Percentiles rank a stretch among this genome's conserved stretches.
Conservation (phyloP, 2,329 filamentous ascomycete genomes). For the Aspergillus sp. region DNA sequence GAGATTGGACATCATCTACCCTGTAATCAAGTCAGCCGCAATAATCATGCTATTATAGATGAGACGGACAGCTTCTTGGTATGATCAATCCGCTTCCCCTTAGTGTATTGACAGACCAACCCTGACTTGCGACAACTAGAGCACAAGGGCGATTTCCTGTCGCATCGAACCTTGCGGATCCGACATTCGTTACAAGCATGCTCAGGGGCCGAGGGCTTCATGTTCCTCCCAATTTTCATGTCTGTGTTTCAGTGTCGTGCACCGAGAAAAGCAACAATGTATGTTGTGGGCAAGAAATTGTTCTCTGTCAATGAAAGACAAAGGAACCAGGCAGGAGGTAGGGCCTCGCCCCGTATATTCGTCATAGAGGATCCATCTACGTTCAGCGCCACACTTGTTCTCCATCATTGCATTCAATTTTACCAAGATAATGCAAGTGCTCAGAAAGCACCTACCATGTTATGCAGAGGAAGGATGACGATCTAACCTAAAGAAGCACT, state of each 20-base stretch:
- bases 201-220: neutral
- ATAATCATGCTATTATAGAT: too few species aligned
- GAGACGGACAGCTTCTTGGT: neutral
- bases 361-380: neutral
- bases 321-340: neutral
- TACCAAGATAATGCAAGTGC: too few species aligned
- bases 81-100: neutral
- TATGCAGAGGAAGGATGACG: neutral
- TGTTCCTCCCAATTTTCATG: neutral
- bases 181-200: neutral
- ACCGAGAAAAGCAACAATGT: neutral
- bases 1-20: neutral
- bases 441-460: neutral
- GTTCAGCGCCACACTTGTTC: neutral
- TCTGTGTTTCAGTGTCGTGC: neutral
- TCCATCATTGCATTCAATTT: too few species aligned
- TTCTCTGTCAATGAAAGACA: neutral
- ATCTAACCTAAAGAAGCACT: neutral
- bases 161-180: slow-evolving; percentile 5
- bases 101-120: neutral
- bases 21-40: neutral
- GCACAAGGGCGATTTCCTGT: neutral
- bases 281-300: neutral
- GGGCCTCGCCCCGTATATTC: neutral
- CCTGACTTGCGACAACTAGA: neutral